These are phyloP conservation scores for Eimeria zaria DNA, from an alignment of 169 alveolate genomes.

Conservation along the genomic window DNA sequence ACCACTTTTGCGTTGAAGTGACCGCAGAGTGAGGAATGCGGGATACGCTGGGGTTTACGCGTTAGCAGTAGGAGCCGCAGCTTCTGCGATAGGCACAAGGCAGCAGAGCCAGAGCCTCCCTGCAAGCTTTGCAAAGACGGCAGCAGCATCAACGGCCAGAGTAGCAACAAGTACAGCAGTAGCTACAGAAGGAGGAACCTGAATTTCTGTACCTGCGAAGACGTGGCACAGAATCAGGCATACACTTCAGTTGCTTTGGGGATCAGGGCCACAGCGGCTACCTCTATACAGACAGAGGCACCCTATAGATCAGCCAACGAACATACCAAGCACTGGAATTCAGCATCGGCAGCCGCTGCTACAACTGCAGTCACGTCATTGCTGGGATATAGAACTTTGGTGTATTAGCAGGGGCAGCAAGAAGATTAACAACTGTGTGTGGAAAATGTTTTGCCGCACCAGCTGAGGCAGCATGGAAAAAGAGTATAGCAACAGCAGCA, in stretches of 20 bases:
- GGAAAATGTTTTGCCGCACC: neutral
- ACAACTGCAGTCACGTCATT: too few relatives aligned
- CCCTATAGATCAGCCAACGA: too few relatives aligned
- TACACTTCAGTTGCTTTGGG: too few relatives aligned
- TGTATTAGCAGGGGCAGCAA: neutral
- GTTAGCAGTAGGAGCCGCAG: neutral
- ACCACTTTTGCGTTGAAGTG: neutral
- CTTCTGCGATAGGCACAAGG: neutral
- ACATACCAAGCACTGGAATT: too few relatives aligned
- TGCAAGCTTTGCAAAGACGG: too few relatives aligned
- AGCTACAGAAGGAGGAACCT: too few relatives aligned
- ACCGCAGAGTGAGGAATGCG: neutral
- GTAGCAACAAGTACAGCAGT: too few relatives aligned
- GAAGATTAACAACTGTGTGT: neutral
- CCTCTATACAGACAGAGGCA: too few relatives aligned
- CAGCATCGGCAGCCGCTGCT: neutral
- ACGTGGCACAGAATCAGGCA: too few relatives aligned
- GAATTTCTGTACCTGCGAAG: too few relatives aligned
- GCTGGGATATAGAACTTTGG: neutral
- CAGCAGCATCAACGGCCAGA: too few relatives aligned
- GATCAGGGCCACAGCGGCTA: too few relatives aligned
- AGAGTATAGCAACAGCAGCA: neutral
- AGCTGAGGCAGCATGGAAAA: neutral
- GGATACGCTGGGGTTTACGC: neutral
- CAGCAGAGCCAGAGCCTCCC: neutral